phyloP scores from a whole-genome alignment of 192 early-diverging fungal species.

The Oehlia diaphana region DNA sequence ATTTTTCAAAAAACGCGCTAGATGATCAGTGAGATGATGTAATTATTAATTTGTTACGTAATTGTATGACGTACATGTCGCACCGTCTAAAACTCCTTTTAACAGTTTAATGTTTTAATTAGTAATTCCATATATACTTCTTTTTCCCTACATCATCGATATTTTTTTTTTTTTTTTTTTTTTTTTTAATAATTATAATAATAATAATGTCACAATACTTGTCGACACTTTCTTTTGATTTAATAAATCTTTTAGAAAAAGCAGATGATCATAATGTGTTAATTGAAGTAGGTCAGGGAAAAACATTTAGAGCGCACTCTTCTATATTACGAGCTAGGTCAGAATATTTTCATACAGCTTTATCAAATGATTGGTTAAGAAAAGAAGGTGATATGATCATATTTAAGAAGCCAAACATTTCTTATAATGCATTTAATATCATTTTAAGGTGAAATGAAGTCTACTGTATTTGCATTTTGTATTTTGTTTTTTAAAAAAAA shows the following conservation, averaged over 20 bases:
- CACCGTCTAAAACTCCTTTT: too few relatives aligned
- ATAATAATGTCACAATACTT: neutral
- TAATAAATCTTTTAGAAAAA: neutral
- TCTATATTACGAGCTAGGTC: constrained; percentile 13
- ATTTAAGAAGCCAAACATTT: constrained; percentile 15
- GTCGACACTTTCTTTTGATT: neutral
- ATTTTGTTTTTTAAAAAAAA: neutral
- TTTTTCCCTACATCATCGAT: too few relatives aligned
- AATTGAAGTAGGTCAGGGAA: constrained; percentile 7
- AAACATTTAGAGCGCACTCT: constrained; percentile 22
- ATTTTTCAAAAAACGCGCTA: too few relatives aligned
- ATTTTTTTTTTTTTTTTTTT: too few relatives aligned
- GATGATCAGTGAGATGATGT: too few relatives aligned
- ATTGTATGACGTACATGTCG: too few relatives aligned
- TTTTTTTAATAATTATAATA: too few relatives aligned
- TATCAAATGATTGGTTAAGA: constrained; percentile 17
- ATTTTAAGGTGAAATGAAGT: constrained; percentile 5
- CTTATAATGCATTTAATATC: neutral
- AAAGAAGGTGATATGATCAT: neutral
- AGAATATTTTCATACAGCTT: neutral
- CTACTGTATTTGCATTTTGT: too few relatives aligned
- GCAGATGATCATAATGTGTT: constrained; percentile 2
- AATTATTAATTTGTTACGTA: too few relatives aligned
- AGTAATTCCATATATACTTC: too few relatives aligned
- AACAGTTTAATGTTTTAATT: too few relatives aligned